A percentile compares a stretch with the other conserved stretches of the same genome.
Conservation (phyloP, 208 protist species). For the Crithidia bombi region DNA sequence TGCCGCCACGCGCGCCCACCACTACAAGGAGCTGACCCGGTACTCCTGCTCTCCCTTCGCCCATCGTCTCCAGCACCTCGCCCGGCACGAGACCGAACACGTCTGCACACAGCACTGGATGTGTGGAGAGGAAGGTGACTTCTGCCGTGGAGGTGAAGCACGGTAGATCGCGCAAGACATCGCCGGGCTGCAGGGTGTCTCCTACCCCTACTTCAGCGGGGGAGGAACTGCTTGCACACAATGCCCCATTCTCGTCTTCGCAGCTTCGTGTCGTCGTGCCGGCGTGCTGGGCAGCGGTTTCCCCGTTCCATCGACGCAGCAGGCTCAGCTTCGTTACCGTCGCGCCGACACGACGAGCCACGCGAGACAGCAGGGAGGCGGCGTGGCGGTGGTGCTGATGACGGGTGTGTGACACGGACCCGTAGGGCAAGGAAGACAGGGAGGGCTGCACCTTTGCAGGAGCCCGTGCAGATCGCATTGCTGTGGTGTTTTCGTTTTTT, state of each 20-base stretch:
- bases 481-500: background rate
- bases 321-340: conserved; percentile 5
- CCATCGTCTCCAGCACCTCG: conserved; percentile 49
- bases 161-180: conserved; percentile 69
- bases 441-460: conserved; percentile 5
- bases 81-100: conserved; percentile 69
- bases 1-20: conserved; percentile 64
- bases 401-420: background rate
- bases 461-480: conserved; percentile 5
- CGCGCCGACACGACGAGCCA: conserved; percentile 12
- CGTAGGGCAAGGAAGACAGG: conserved; percentile 14
- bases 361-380: conserved; percentile 14
- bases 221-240: background rate
- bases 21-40: conserved; percentile 29
- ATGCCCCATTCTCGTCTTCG: background rate
- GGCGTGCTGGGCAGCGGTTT: background rate
- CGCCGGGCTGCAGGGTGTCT: conserved; percentile 40
- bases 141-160: conserved; percentile 57
- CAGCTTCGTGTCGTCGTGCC: background rate
- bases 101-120: conserved; percentile 53
- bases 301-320: conserved; percentile 5
- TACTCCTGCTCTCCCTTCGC: conserved; percentile 24
- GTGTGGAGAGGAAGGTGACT: conserved; percentile 75
- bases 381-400: background rate
- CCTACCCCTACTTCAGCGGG: background rate